phyloP scores from a whole-genome alignment of 495 filamentous ascomycete genomes.

The Cercophora newfieldiana region DNA sequence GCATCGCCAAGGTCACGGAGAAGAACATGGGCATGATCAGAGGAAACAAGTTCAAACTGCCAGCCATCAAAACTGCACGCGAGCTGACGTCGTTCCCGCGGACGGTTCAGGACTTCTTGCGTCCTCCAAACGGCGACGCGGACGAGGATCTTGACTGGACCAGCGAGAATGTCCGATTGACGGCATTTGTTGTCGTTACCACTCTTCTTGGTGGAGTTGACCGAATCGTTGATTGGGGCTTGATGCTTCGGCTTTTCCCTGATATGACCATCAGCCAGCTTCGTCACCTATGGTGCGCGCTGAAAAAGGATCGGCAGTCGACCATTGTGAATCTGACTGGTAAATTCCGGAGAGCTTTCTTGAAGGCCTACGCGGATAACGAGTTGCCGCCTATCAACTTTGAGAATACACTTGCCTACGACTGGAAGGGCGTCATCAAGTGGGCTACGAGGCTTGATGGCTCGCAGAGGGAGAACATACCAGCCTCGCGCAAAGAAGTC shows the following conservation, averaged over 20 bases:
- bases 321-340: slow-evolving; percentile 67
- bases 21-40: slow-evolving; percentile 22
- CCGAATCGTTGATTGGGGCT: slow-evolving; percentile 68
- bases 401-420: slow-evolving; percentile 66
- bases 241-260: slow-evolving; percentile 67
- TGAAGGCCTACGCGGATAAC: slow-evolving; percentile 70
- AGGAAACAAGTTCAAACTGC: slow-evolving; percentile 32
- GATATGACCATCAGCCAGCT: slow-evolving; percentile 56
- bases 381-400: slow-evolving; percentile 72
- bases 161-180: slow-evolving; percentile 53
- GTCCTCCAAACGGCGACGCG: slow-evolving; percentile 25
- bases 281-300: slow-evolving; percentile 58
- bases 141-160: slow-evolving; percentile 39
- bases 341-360: slow-evolving; percentile 76
- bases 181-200: slow-evolving; percentile 72
- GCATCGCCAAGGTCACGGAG: slow-evolving; percentile 15
- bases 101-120: slow-evolving; percentile 39
- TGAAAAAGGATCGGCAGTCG: slow-evolving; percentile 58
- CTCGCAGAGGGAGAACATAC: slow-evolving; percentile 39
- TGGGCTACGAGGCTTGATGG: slow-evolving; percentile 59
- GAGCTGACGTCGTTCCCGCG: slow-evolving; percentile 40
- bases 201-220: slow-evolving; percentile 73
- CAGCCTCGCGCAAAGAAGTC: slow-evolving; percentile 36
- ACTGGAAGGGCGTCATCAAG: slow-evolving; percentile 72
- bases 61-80: slow-evolving; percentile 40